Evolutionary conservation across 1,284 basidiomycete genomes (phyloP).

Genomic region (Pseudozyma hubeiensis): DNA sequence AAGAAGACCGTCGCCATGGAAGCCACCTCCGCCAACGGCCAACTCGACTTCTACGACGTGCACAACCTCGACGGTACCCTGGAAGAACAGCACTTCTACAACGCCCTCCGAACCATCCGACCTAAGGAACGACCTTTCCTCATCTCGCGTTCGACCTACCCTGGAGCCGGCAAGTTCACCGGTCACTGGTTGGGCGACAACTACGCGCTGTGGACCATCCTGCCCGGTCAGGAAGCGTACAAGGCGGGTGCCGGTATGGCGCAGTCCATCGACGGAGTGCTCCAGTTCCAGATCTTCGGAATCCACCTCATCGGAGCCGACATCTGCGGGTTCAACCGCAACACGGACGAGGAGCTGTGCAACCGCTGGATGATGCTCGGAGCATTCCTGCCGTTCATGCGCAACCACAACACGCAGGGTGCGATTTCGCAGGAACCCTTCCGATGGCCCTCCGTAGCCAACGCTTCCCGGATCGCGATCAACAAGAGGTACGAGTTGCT

Average conservation of each 20-base stretch:
- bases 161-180: slow-evolving; percentile 50
- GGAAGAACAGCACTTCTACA: slow-evolving; percentile 39
- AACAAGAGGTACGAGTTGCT: slow-evolving; percentile 51
- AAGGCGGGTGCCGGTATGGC: slow-evolving; percentile 68
- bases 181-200: slow-evolving; percentile 76
- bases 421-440: slow-evolving; percentile 56
- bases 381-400: slow-evolving; percentile 50
- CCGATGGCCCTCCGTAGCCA: slow-evolving; percentile 49
- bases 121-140: slow-evolving; percentile 56
- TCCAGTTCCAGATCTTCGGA: slow-evolving; percentile 77
- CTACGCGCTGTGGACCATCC: slow-evolving; percentile 75
- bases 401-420: slow-evolving; percentile 53
- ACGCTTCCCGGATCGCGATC: slow-evolving; percentile 49
- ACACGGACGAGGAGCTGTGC: slow-evolving; percentile 80
- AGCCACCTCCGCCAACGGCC: slow-evolving; percentile 69
- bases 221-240: slow-evolving; percentile 39
- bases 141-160: slow-evolving; percentile 53
- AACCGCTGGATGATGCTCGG: slow-evolving; percentile 69
- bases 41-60: slow-evolving; percentile 66
- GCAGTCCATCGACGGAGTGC: slow-evolving; percentile 75
- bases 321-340: slow-evolving; percentile 68
- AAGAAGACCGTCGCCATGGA: slow-evolving; percentile 53
- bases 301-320: slow-evolving; percentile 56
- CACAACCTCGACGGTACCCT: slow-evolving; percentile 56
- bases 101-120: slow-evolving; percentile 36